Percentiles rank a stretch among this genome's conserved stretches.
Evolutionary conservation across 352 stramenopile species (phyloP).

Genomic region (Globisporangium paroecandrum): DNA sequence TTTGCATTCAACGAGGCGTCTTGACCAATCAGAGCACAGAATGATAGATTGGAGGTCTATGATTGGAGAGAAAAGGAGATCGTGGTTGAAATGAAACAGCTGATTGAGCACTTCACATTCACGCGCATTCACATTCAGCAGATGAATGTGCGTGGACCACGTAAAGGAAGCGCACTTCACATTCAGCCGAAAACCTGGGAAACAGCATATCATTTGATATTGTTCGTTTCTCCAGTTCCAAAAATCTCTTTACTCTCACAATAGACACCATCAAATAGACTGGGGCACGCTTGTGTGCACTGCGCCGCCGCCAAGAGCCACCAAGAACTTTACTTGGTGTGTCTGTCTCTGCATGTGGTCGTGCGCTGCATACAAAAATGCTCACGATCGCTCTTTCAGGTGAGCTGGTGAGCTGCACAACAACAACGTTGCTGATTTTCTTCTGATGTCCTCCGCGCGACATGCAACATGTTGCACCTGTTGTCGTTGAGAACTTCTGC

Average conservation of each 20-base stretch:
- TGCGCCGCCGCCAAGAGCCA: neutral
- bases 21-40: neutral
- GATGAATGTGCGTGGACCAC: neutral
- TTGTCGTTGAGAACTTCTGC: neutral
- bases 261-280: neutral
- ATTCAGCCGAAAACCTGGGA: neutral
- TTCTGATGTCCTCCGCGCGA: neutral
- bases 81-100: neutral
- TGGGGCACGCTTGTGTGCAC: neutral
- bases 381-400: neutral
- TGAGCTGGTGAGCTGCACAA: neutral
- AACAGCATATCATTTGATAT: neutral
- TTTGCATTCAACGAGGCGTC: conserved; percentile 7
- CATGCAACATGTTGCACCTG: neutral
- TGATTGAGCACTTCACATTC: conserved; percentile 7
- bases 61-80: neutral
- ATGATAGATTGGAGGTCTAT: neutral
- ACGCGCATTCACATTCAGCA: conserved; percentile 1
- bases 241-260: neutral
- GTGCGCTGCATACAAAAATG: neutral
- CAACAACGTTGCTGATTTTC: neutral
- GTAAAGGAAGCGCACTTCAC: neutral
- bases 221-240: too few species aligned
- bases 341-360: neutral
- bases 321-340: neutral